Evolutionary conservation across 805 yeast genomes (phyloP).

Genomic region (Tetrapisispora nanseiensis): DNA sequence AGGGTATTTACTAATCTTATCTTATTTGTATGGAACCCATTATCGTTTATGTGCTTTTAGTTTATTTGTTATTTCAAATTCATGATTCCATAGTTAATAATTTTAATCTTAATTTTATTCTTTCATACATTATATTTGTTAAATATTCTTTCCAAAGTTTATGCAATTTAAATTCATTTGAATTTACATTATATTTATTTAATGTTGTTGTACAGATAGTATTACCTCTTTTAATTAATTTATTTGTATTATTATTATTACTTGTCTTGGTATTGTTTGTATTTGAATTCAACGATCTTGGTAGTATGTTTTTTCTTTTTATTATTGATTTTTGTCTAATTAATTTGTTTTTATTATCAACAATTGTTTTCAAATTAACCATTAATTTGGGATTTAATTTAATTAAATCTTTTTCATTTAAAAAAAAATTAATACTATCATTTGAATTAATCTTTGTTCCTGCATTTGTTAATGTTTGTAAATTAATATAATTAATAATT

Average conservation of each 20-base stretch:
- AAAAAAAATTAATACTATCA: slow-evolving; percentile 1
- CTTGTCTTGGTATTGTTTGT: background rate
- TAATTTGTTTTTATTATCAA: background rate
- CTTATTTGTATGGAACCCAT: no score
- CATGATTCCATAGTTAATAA: slow-evolving; percentile 2
- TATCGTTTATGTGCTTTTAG: no score
- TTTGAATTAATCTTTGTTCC: slow-evolving; percentile 3
- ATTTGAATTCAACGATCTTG: background rate
- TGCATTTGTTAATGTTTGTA: slow-evolving; percentile 5
- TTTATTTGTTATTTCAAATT: no score
- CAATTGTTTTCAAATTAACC: slow-evolving; percentile 5
- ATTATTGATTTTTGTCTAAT: slow-evolving; percentile 1
- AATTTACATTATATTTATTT: slow-evolving; percentile 2
- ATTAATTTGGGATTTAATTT: slow-evolving; percentile 5
- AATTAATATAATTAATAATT: slow-evolving; percentile 14
- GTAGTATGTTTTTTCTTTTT: slow-evolving; percentile 3
- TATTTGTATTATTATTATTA: background rate
- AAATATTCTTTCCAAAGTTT: slow-evolving; percentile 29
- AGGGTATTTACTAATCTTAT: no score
- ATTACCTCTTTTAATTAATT: slow-evolving; percentile 1
- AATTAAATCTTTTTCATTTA: slow-evolving; percentile 4
- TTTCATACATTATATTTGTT: slow-evolving; percentile 23
- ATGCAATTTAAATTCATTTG: background rate
- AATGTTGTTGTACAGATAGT: slow-evolving; percentile 1
- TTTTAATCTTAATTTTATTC: slow-evolving; percentile 27